phyloP scores from a whole-genome alignment of 441 rosid genomes.

The Euphorbia schlechtendalii region DNA sequence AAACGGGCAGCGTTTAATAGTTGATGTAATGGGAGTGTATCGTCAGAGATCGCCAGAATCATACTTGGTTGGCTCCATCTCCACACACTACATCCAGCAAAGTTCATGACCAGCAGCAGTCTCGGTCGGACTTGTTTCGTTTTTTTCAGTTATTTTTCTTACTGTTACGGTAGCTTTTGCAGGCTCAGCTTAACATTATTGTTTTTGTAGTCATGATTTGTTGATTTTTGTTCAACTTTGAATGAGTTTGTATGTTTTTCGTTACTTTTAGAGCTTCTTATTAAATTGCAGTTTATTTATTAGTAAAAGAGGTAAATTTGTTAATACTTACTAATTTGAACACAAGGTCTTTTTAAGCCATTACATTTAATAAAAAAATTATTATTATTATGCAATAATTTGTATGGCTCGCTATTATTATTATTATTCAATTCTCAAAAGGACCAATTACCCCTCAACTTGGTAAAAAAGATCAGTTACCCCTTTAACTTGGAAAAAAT shows the following conservation, averaged over 20 bases:
- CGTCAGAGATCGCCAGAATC: conserved; percentile 37
- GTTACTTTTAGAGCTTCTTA: too few relatives aligned
- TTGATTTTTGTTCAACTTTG: neutral
- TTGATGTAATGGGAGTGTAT: conserved; percentile 69
- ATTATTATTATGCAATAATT: too few relatives aligned
- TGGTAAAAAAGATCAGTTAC: too few relatives aligned
- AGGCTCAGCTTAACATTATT: conserved; percentile 3
- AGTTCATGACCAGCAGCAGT: conserved; percentile 27
- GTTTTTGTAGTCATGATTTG: neutral
- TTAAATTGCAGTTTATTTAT: too few relatives aligned
- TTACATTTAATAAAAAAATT: too few relatives aligned
- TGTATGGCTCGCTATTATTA: too few relatives aligned
- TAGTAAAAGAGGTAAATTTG: too few relatives aligned
- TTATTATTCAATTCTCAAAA: too few relatives aligned
- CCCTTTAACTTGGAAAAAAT: too few relatives aligned
- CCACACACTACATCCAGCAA: conserved; percentile 14
- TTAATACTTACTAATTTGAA: too few relatives aligned
- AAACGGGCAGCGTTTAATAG: conserved; percentile 60
- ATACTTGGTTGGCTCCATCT: conserved; percentile 22
- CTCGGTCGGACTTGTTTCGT: conserved; percentile 12
- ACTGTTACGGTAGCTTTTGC: neutral
- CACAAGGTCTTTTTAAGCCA: too few relatives aligned
- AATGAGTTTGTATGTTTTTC: neutral
- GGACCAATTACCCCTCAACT: too few relatives aligned
- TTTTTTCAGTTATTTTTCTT: conserved; percentile 7